Evolutionary conservation across 2,329 filamentous ascomycete genomes (phyloP).

Genomic region (Beauveria asiatica): DNA sequence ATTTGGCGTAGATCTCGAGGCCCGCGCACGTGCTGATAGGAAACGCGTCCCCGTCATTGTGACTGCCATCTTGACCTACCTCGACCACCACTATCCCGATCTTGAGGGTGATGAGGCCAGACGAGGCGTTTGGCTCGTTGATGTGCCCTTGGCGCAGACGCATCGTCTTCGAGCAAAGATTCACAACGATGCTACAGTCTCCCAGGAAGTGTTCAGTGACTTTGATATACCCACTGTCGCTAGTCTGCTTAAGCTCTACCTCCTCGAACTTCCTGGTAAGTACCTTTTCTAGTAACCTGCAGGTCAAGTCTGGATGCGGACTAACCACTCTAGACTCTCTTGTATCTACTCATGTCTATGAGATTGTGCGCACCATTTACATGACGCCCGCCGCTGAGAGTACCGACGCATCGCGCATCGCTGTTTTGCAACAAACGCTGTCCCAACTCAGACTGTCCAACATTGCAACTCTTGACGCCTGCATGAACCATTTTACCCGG

Average conservation of each 20-base stretch:
- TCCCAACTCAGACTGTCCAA: slow-evolving; percentile 92
- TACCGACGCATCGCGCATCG: slow-evolving; percentile 70
- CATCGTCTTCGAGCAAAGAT: slow-evolving; percentile 76
- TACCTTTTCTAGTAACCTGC: slow-evolving; percentile 11
- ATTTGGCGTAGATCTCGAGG: slow-evolving; percentile 96
- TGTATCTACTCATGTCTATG: slow-evolving; percentile 95
- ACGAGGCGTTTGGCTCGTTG: slow-evolving; percentile 86
- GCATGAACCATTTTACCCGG: slow-evolving; percentile 96
- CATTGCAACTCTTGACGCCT: slow-evolving; percentile 95
- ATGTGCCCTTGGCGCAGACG: slow-evolving; percentile 76
- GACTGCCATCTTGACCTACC: slow-evolving; percentile 85
- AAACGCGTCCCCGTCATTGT: slow-evolving; percentile 91
- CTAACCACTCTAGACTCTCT: slow-evolving; percentile 65
- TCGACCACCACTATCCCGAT: slow-evolving; percentile 95
- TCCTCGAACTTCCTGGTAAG: slow-evolving; percentile 87
- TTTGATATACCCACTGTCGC: slow-evolving; percentile 94
- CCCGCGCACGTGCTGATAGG: slow-evolving; percentile 82
- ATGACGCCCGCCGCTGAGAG: slow-evolving; percentile 69
- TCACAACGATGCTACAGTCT: slow-evolving; percentile 78
- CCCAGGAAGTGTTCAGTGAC: slow-evolving; percentile 68
- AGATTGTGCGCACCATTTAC: slow-evolving; percentile 97
- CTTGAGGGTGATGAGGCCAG: slow-evolving; percentile 92
- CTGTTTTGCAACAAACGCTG: slow-evolving; percentile 90
- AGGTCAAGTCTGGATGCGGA: not conserved
- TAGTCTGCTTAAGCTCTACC: slow-evolving; percentile 84